Evolutionary conservation across 495 filamentous ascomycete species (phyloP).

Genomic region (Hypoxylon crocopeplum): DNA sequence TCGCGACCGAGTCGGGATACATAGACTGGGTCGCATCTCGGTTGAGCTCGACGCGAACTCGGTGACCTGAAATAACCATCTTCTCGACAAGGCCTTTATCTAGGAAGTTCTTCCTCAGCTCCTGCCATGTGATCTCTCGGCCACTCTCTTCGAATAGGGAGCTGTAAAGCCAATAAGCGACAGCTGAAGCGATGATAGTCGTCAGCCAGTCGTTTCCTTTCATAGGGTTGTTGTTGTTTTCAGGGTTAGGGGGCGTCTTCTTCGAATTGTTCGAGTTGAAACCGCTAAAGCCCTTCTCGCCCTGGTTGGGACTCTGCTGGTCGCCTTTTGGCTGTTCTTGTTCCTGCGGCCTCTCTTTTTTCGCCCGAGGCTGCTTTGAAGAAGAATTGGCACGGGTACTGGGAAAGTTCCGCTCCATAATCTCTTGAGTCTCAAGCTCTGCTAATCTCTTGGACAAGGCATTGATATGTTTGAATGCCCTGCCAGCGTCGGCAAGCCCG

Average conservation of each 20-base stretch:
- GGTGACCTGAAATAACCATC: conserved; percentile 75
- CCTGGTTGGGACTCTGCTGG: conserved; percentile 32
- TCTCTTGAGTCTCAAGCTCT: not conserved
- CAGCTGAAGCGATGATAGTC: conserved; percentile 21
- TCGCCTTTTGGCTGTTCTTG: conserved; percentile 30
- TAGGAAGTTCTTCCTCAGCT: conserved; percentile 88
- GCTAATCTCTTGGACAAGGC: conserved; percentile 27
- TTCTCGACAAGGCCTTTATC: conserved; percentile 96
- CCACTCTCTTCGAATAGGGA: conserved; percentile 35
- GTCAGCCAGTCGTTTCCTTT: conserved; percentile 37
- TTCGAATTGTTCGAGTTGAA: conserved; percentile 24
- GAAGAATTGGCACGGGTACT: not conserved
- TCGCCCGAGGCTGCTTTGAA: conserved; percentile 13
- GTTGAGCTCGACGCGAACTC: conserved; percentile 84
- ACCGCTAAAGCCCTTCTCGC: conserved; percentile 26
- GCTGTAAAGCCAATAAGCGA: conserved; percentile 40
- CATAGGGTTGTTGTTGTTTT: conserved; percentile 16
- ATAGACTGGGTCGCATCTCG: conserved; percentile 76
- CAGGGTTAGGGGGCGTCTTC: conserved; percentile 22
- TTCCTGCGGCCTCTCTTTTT: conserved; percentile 36
- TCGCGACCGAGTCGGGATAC: conserved; percentile 83
- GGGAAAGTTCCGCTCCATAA: too few relatives aligned
- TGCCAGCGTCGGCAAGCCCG: conserved; percentile 67
- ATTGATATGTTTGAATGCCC: conserved; percentile 20
- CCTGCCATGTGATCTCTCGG: conserved; percentile 97